Percentiles rank a stretch among this genome's conserved stretches.
phyloP scores from a whole-genome alignment of 176 grass and related monocot genomes.

The Musa schizocarpa region DNA sequence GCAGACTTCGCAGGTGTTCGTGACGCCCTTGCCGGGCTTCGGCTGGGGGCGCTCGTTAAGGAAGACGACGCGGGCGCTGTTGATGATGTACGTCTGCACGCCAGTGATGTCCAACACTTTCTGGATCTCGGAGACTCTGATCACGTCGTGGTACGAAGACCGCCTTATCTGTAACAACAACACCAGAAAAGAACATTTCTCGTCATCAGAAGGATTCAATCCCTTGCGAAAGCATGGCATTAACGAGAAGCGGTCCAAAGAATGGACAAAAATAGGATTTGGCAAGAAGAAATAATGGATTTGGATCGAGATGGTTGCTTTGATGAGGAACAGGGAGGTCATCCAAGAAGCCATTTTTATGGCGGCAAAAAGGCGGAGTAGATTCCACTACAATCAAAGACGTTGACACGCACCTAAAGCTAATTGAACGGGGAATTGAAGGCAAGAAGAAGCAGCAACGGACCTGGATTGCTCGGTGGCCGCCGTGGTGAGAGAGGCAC shows the following conservation, averaged over 20 bases:
- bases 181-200: not conserved
- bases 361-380: too few relatives aligned
- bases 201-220: not conserved
- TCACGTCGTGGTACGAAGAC: constrained; percentile 99
- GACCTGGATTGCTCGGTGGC: constrained; percentile 81
- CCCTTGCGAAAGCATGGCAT: not conserved
- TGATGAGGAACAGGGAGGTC: not conserved
- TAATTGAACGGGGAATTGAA: too few relatives aligned
- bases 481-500: constrained; percentile 57
- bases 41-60: constrained; percentile 92
- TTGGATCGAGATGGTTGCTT: not conserved
- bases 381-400: too few relatives aligned
- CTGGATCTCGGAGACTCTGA: constrained; percentile 89
- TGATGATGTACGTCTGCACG: constrained; percentile 99
- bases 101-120: constrained; percentile 87
- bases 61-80: constrained; percentile 97
- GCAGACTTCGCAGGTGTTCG: constrained; percentile 96
- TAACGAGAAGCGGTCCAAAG: not conserved
- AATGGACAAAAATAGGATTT: not conserved
- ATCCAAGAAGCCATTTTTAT: too few relatives aligned
- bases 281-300: not conserved
- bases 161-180: constrained; percentile 49
- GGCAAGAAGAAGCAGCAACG: not conserved
- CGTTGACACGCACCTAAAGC: too few relatives aligned
- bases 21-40: constrained; percentile 88